Evolutionary conservation across 2,329 filamentous ascomycete genomes (phyloP).

Genomic region (Mollisia scopiformis): DNA sequence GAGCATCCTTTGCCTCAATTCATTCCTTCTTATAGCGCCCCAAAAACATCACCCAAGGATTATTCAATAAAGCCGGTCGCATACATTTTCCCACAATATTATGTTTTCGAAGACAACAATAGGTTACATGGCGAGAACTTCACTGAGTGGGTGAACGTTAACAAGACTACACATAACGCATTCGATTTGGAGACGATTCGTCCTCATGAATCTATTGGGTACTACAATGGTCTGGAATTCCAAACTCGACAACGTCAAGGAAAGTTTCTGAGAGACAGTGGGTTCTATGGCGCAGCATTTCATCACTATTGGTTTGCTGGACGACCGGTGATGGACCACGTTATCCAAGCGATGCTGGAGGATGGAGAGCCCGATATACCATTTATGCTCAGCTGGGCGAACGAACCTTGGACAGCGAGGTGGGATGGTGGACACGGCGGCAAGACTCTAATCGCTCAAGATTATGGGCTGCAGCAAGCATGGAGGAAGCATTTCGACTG

Average conservation of each 20-base stretch:
- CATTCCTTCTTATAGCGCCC: background rate
- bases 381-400: constrained; percentile 21
- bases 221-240: constrained; percentile 20
- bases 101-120: constrained; percentile 15
- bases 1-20: background rate
- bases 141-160: constrained; percentile 17
- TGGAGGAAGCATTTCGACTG: constrained; percentile 20
- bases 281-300: constrained; percentile 13
- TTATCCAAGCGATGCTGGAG: constrained; percentile 15
- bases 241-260: constrained; percentile 17
- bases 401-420: constrained; percentile 17
- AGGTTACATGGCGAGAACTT: constrained; percentile 15
- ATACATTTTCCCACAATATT: constrained; percentile 18
- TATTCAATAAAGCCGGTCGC: constrained; percentile 15
- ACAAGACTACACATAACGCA: constrained; percentile 12
- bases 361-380: constrained; percentile 18
- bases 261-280: constrained; percentile 12
- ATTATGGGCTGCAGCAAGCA: constrained; percentile 7
- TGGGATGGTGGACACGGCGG: constrained; percentile 12
- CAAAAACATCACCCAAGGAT: background rate
- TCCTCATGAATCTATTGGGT: constrained; percentile 18
- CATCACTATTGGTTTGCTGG: constrained; percentile 21
- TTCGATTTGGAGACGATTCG: constrained; percentile 14
- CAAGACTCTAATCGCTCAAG: constrained; percentile 10
- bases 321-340: constrained; percentile 16